Evolutionary conservation across 1,139 yeast species (phyloP).

Genomic region (Pichia sp.): DNA sequence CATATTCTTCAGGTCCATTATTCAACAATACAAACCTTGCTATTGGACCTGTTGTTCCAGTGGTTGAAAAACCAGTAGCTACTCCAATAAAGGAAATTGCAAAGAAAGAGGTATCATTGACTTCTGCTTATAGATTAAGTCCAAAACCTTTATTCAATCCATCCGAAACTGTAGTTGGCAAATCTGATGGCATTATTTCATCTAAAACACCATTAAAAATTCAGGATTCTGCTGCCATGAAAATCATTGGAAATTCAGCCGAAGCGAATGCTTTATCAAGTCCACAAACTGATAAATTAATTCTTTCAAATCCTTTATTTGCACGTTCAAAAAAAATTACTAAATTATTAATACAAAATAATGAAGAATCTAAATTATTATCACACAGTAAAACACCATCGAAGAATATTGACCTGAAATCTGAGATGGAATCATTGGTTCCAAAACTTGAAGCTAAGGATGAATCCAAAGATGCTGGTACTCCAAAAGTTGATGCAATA

Average conservation of each 20-base stretch:
- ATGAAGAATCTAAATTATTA: conserved; percentile 25
- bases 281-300: conserved; percentile 56
- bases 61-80: conserved; percentile 28
- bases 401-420: conserved; percentile 11
- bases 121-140: conserved; percentile 57
- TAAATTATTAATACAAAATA: conserved; percentile 47
- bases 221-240: conserved; percentile 24
- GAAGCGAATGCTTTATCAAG: conserved; percentile 27
- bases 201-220: conserved; percentile 20
- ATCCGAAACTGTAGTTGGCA: conserved; percentile 18
- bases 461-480: neutral
- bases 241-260: conserved; percentile 17
- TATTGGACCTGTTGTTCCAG: conserved; percentile 38
- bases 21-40: conserved; percentile 33
- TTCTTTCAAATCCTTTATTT: conserved; percentile 66
- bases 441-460: neutral
- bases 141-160: conserved; percentile 39
- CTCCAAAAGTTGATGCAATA: neutral
- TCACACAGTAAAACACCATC: neutral
- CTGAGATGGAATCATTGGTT: conserved; percentile 9
- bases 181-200: conserved; percentile 21
- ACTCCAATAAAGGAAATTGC: conserved; percentile 48
- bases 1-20: conserved; percentile 48
- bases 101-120: conserved; percentile 54
- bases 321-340: conserved; percentile 57